Evolutionary conservation across 2,329 filamentous ascomycete genomes (phyloP).

Genomic region (Trichothecium sympodiale): DNA sequence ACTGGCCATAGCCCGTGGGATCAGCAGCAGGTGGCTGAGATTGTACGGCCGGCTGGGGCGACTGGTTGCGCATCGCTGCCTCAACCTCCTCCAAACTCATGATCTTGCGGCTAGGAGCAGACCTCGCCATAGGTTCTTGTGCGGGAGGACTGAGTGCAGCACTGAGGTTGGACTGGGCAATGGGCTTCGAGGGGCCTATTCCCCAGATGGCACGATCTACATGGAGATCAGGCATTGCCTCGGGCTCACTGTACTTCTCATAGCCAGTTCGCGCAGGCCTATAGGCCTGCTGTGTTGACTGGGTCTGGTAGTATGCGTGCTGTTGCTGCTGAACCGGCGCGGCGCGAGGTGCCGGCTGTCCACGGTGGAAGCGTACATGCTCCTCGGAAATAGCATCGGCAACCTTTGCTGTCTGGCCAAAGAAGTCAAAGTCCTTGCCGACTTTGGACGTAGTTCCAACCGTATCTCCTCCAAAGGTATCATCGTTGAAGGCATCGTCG

Average conservation of each 20-base stretch:
- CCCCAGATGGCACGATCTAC: conserved; percentile 93
- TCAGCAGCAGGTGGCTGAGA: conserved; percentile 22
- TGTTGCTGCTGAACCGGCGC: conserved; percentile 11
- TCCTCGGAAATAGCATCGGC: conserved; percentile 82
- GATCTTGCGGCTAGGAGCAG: conserved; percentile 53
- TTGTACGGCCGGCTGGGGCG: conserved; percentile 34
- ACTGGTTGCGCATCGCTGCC: conserved; percentile 72
- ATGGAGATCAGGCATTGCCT: conserved; percentile 79
- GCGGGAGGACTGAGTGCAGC: conserved; percentile 8
- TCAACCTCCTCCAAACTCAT: conserved; percentile 97
- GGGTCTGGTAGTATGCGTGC: conserved; percentile 21
- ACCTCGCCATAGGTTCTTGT: conserved; percentile 14
- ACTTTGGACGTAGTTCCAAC: conserved; percentile 37
- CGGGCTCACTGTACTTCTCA: conserved; percentile 78
- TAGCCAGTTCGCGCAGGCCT: conserved; percentile 72
- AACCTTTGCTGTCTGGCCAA: conserved; percentile 81
- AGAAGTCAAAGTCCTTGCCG: conserved; percentile 96
- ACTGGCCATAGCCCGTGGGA: conserved; percentile 17
- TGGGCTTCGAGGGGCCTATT: conserved; percentile 44
- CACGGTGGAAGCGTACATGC: conserved; percentile 70
- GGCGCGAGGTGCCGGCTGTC: conserved; percentile 46
- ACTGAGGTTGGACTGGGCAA: conserved; percentile 10
- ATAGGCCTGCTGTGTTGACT: conserved; percentile 20
- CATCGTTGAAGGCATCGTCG: conserved; percentile 91
- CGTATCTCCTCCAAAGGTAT: conserved; percentile 61